Evolutionary conservation across 768 basidiomycete genomes (phyloP), one percentile per base, ranked within the genome.

Genomic region (Coprinellus micaceus): DNA sequence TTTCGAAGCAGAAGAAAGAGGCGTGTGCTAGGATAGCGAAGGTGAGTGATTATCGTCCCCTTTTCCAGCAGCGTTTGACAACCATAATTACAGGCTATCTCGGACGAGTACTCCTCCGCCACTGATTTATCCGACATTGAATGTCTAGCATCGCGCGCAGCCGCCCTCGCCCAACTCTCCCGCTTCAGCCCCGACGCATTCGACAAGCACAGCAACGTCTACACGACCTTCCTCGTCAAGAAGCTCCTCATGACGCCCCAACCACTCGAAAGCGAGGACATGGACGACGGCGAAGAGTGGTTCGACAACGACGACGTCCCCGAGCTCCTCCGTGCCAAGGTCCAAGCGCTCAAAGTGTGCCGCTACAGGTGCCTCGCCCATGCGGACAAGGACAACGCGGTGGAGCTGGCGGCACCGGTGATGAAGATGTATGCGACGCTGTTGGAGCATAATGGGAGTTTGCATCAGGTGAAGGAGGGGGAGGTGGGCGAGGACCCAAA

Each of bases 291-390:
- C 13, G 80, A 66, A 39, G 90, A 94, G 61, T 98, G 94, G 94
- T 73, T 82, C 10, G 81, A 86, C 29, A 86, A 94, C 30, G 76
- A 77, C 0, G 77, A 85, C 2, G 67, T 96, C 21, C 65, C 82
- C 0, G 72, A 77, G 1, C 74, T 77, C 3, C 78, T 92, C 1
- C 75, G 74, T 43, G 89, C 91, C 0, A 92, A 91, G 65, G 66
- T 97, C 2, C 71, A 87, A 7, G 80, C 85, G 1, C 67, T 98
- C 22, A 94, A 97, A 69, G 80, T 95, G 4, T 86, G 86, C 66
- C 80, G 91, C 24, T 86, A 94, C 67, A 85, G 94, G 17, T 85
- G 86, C 64, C 74, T 96, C 12, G 82, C 88, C 0, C 86, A 88
- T 62, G 83, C 83, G 0, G 61, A 70, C 5, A 72, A 79, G 3